Percentiles rank a stretch among this genome's conserved stretches.
Conservation (phyloP, 75 land plant species). For the Larix kaempferi region DNA sequence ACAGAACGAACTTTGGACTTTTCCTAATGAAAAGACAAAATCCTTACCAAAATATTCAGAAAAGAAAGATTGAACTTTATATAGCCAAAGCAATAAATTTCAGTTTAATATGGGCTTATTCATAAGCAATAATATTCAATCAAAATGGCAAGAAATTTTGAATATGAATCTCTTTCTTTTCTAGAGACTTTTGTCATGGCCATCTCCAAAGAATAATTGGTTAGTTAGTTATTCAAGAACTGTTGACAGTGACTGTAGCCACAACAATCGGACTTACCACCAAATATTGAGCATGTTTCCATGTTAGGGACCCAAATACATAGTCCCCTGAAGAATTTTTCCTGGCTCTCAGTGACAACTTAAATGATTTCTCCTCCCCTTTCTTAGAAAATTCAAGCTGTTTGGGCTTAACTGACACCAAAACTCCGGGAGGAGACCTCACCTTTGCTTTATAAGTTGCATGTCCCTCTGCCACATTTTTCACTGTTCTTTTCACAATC, state of each 20-base stretch:
- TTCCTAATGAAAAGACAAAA: too few relatives aligned
- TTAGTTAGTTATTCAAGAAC: too few relatives aligned
- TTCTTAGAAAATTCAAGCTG: constrained; percentile 19
- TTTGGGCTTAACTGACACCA: constrained; percentile 27
- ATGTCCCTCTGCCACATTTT: constrained; percentile 36
- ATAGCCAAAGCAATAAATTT: too few relatives aligned
- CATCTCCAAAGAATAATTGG: too few relatives aligned
- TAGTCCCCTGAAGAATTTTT: not conserved
- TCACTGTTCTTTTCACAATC: constrained; percentile 35
- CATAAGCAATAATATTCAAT: too few relatives aligned
- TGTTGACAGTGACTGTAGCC: not conserved
- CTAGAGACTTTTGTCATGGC: too few relatives aligned
- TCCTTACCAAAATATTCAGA: too few relatives aligned
- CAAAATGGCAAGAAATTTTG: too few relatives aligned
- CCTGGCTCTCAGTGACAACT: constrained; percentile 14
- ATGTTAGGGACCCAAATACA: constrained; percentile 18
- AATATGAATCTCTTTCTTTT: too few relatives aligned
- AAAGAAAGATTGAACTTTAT: too few relatives aligned
- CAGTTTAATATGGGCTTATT: too few relatives aligned
- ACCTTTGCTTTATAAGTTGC: constrained; percentile 19
- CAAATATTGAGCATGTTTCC: constrained; percentile 12
- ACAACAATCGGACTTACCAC: constrained; percentile 20
- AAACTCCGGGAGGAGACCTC: constrained; percentile 19
- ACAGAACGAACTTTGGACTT: too few relatives aligned
- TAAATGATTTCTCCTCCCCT: constrained; percentile 38